Base-by-base conservation (phyloP, 345 rosid species). In the Syzygium aqueum region DNA sequence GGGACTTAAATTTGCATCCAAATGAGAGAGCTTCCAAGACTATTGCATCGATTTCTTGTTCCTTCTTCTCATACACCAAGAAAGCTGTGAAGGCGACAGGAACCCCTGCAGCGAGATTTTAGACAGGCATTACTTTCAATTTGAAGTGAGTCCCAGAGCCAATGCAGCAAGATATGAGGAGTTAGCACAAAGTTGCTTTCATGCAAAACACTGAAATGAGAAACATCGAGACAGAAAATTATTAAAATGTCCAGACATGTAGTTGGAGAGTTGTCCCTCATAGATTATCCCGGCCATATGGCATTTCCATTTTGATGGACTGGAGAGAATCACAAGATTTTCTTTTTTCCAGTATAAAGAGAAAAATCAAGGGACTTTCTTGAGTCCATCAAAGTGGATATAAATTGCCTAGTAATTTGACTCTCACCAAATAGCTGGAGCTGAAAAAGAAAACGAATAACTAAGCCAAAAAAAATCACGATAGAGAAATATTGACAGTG, bases 21-120 rank as follows among this genome's bases (percentile, higher is more conserved):
- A 83, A 82, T 30, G 96, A 92, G 85, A 93, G 85, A 49, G 91
- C 89, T 53, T 91, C 92, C 87, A 87, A 85, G 51, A 94, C 40
- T 85, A 91, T 57, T 13, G 91, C 89, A 88, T 96, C 96, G 22
- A 94, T 93, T 90, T 94, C 96, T 86, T 91, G 90, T 90, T 96
- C 99, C 50, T 92, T 92, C 61, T 89, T 94, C 88, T 96, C 99
- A 56, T 94, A 94, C 67, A 93, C 54, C 37, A 51, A 85, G 90
- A 96, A 95, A 51, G 87, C 92, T 86, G 88, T 37, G 88, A 96
- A 96, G 43, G 92, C 89, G 86, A 94, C 51, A 50, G 96, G 96
- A 91, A 96, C 85, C 87, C 95, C 99, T 95, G 95, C 90, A 90
- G 54, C 14, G 67, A 86, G 51, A 57, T 83, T 49, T 25, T 28